A percentile compares a stretch with the other conserved stretches of the same genome.
These are phyloP conservation scores for Corrigiola litoralis DNA, from an alignment of 179 eudicot genomes.

Conservation along the genomic window DNA sequence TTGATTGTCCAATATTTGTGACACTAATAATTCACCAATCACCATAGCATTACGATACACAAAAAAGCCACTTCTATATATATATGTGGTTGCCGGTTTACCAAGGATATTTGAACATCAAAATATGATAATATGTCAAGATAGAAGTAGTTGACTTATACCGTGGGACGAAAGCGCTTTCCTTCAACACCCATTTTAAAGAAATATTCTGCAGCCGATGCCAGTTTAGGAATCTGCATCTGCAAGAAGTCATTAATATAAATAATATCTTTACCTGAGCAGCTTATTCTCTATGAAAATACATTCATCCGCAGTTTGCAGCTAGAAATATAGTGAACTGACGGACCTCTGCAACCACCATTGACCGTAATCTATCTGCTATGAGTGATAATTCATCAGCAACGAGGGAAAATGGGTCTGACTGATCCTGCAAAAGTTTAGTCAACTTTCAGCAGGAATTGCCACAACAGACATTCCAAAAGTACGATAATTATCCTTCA, in stretches of 20 bases:
- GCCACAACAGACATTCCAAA: background rate
- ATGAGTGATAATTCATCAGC: slow-evolving; percentile 75
- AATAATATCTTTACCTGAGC: background rate
- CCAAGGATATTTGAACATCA: no score
- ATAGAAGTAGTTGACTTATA: slow-evolving; percentile 25
- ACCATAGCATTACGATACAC: no score
- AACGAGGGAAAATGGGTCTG: slow-evolving; percentile 81
- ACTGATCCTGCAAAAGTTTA: slow-evolving; percentile 47
- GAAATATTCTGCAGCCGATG: slow-evolving; percentile 94
- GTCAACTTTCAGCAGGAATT: slow-evolving; percentile 3
- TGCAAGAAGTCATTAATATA: slow-evolving; percentile 19
- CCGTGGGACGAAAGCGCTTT: slow-evolving; percentile 93
- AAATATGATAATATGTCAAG: background rate
- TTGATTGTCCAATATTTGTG: background rate
- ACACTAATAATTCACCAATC: background rate
- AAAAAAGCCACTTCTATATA: no score
- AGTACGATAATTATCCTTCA: background rate
- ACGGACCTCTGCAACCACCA: slow-evolving; percentile 82
- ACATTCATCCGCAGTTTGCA: background rate
- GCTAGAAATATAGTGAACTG: background rate
- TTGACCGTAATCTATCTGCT: slow-evolving; percentile 71
- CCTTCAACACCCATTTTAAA: slow-evolving; percentile 96
- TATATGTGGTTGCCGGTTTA: no score
- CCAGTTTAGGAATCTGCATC: slow-evolving; percentile 97
- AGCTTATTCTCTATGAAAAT: background rate